Evolutionary conservation across 208 protist genomes (phyloP), one percentile per base, ranked within the genome.

Genomic region (Spongospora subterranea): DNA sequence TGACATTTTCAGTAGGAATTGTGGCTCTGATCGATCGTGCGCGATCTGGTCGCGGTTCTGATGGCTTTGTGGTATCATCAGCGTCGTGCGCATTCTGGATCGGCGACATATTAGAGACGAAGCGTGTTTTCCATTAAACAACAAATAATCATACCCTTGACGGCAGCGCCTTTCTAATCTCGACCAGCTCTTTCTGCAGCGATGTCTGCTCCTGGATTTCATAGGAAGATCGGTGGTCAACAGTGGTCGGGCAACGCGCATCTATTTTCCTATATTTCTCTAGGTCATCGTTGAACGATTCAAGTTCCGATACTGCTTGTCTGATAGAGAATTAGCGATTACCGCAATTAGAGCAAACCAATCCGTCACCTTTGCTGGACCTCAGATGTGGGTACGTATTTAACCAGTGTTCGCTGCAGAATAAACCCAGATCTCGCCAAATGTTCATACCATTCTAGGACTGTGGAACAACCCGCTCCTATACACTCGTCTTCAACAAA

Each of bases 381-480:
- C 20, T 65, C 29, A 29, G 54, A 65, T 29, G 29, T 17, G 29
- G 54, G 54, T 29, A 29, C 54, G 54, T 65, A 29, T 65, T 65
- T 65, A 29, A 65, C 54, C 71, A 82, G 35, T 6, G 71, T n/a
- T 17, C 71, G 71, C 35, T 35, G 17, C 6, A 82, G 6, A 82
- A 35, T 35, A 35, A 6, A 82, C 6, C 17, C 35, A 35, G 54
- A 35, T 6, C 6, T 6, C 35, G 11, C 6, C 17, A 40, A n/a
- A n/a, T 82, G 20, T 17, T 82, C 71, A 6, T 82, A 17, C 6
- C 6, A 82, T 82, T 82, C 71, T 17, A 82, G 71, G 6, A 82
- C 71, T 6, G 71, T 82, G 6, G 71, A 82, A 35, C 71, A 82
- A 20, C 71, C 71, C 6, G 71, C 71, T 82, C 71, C 71, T 82